Percentiles rank a stretch among this genome's conserved stretches.
These are phyloP conservation scores for Chlorella sp. DNA, from an alignment of 139 green algal species.

Conservation along the genomic window DNA sequence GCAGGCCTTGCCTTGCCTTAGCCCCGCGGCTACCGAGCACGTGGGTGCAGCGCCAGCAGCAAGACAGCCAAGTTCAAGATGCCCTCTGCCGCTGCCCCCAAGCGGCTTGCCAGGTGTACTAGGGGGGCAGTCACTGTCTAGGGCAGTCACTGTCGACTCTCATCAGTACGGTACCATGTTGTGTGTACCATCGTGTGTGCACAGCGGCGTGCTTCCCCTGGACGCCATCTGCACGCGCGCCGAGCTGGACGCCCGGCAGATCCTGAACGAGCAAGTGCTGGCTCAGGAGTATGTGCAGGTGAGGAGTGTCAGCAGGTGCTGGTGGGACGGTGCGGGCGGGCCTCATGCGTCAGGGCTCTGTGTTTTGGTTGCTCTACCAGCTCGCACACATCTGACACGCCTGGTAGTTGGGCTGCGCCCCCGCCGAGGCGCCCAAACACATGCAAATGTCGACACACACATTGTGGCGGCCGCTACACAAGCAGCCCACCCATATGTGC, in stretches of 20 bases:
- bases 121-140: background rate
- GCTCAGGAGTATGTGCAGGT: background rate
- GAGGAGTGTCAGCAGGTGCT: too few relatives aligned
- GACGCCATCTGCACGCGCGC: constrained; percentile 11
- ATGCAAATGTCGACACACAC: too few relatives aligned
- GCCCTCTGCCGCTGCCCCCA: too few relatives aligned
- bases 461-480: too few relatives aligned
- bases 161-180: background rate
- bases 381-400: too few relatives aligned
- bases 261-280: constrained; percentile 5
- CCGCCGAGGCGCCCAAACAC: too few relatives aligned
- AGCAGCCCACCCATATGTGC: too few relatives aligned
- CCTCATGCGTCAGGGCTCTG: too few relatives aligned
- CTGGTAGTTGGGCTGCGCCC: too few relatives aligned
- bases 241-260: background rate
- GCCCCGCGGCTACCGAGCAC: background rate
- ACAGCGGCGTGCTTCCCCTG: constrained; percentile 8
- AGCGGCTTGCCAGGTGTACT: too few relatives aligned
- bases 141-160: background rate
- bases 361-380: too few relatives aligned
- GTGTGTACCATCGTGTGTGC: background rate
- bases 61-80: background rate
- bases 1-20: background rate
- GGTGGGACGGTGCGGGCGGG: too few relatives aligned
- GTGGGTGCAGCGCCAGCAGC: background rate